Base-by-base conservation (phyloP, 805 yeast species). In the Pichia pseudocactophila region DNA sequence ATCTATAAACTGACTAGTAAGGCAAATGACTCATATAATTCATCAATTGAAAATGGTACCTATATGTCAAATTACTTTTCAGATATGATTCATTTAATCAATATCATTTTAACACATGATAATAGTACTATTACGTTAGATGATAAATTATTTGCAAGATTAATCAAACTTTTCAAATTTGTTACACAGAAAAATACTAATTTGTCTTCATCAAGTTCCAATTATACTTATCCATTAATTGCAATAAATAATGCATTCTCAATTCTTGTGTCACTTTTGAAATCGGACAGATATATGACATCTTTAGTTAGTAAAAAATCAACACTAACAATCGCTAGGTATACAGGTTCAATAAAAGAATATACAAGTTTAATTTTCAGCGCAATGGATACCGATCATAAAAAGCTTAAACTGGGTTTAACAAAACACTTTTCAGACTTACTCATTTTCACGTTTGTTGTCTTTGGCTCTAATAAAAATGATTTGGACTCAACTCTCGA, bases 41-140 rank as follows among this genome's bases (percentile, higher is more conserved):
- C 57, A 1, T 53, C 61, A 11, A 55, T 62, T 19, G 64, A 60
- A 25, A 52, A 54, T 27, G 51, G 56, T 4, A 39, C 49, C 5
- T 62, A 62, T 45, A 55, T 42, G 22, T 64, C 66, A 0, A 58
- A 54, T 39, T 64, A 61, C 40, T 55, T 62, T 34, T 53, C 59
- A 5, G 63, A 59, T 43, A 45, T 59, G 50, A 48, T 56, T 6
- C 43, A 53, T 30, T 46, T 62, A 28, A 48, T 57, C 10, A 62
- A 62, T 41, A 51, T 58, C 9, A 52, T 63, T 6, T 40, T 60
- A 13, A 48, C 53, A 1, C 52, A 50, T 34, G 66, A 59, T 41
- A 54, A 52, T 30, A 53, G 56, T 30, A 54, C 53, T 37, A 50
- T 50, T 26, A 50, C 55, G 13, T 34, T 62, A 32, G 64, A 58